A percentile compares a stretch with the other conserved stretches of the same genome.
These are phyloP conservation scores for Capillidium rhysosporum DNA, from an alignment of 371 early-diverging fungal genomes.

Conservation along the genomic window DNA sequence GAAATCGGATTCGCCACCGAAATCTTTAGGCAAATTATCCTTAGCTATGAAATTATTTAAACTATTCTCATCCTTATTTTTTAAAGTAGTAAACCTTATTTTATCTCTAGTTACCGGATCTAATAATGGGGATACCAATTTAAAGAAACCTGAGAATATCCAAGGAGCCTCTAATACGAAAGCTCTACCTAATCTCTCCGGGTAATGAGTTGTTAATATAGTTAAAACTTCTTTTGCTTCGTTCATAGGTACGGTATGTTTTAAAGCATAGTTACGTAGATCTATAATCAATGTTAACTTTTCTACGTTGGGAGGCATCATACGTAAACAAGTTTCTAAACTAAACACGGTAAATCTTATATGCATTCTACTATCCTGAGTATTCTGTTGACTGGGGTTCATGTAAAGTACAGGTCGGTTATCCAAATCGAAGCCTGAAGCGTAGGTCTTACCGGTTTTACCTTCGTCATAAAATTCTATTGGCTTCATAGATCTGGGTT, in stretches of 20 bases:
- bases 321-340: slow-evolving; percentile 51
- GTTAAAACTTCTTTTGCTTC: slow-evolving; percentile 57
- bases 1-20: neutral
- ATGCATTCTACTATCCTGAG: slow-evolving; percentile 53
- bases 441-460: slow-evolving; percentile 56
- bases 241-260: slow-evolving; percentile 42
- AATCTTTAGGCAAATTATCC: neutral
- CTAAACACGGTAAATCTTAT: slow-evolving; percentile 55
- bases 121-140: slow-evolving; percentile 64
- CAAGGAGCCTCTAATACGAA: slow-evolving; percentile 58
- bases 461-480: slow-evolving; percentile 53
- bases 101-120: slow-evolving; percentile 76
- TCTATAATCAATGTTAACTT: slow-evolving; percentile 59
- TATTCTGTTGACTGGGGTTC: slow-evolving; percentile 59
- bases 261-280: slow-evolving; percentile 41
- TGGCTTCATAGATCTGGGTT: slow-evolving; percentile 47
- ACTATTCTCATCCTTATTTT: slow-evolving; percentile 11
- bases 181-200: slow-evolving; percentile 48
- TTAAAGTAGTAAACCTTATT: slow-evolving; percentile 58
- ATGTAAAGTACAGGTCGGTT: slow-evolving; percentile 53
- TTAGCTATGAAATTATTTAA: neutral
- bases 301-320: slow-evolving; percentile 56
- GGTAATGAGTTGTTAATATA: slow-evolving; percentile 66
- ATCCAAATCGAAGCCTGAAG: slow-evolving; percentile 49
- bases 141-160: slow-evolving; percentile 64